These are phyloP conservation scores for Fusarium hostae DNA, from an alignment of 2,329 filamentous ascomycete genomes.

Conservation along the genomic window DNA sequence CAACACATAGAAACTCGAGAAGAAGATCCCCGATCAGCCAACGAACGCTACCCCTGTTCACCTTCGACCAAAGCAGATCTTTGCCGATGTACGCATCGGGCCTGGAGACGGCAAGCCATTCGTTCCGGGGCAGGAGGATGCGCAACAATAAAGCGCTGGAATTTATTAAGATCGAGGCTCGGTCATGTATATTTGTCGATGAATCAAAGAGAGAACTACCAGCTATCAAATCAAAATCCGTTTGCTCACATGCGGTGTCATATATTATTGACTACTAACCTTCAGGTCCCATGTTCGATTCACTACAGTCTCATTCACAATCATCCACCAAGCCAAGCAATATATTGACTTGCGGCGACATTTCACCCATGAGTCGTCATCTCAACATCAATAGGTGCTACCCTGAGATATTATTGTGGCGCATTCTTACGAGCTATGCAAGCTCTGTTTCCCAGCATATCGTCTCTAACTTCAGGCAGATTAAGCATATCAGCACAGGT, in stretches of 20 bases:
- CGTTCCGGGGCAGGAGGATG: conserved; percentile 48
- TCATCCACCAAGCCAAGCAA: neutral
- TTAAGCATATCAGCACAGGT: neutral
- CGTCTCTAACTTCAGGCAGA: neutral
- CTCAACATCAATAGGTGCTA: neutral
- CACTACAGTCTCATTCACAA: neutral
- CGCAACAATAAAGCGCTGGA: conserved; percentile 49
- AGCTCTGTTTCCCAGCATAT: neutral
- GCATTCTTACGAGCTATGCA: neutral
- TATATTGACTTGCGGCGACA: neutral
- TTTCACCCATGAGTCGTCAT: neutral
- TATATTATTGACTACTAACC: neutral
- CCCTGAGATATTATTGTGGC: neutral
- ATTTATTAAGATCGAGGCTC: conserved; percentile 32
- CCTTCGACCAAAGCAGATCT: conserved; percentile 73
- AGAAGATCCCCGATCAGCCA: conserved; percentile 80
- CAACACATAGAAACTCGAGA: conserved; percentile 75
- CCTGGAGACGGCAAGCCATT: conserved; percentile 58
- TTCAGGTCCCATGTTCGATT: neutral
- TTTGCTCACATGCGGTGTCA: neutral
- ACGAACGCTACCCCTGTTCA: conserved; percentile 78
- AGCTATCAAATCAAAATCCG: conserved; percentile 27
- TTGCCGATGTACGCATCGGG: conserved; percentile 63
- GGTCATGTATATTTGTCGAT: conserved; percentile 48
- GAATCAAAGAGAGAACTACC: conserved; percentile 44